Evolutionary conservation across 768 basidiomycete species (phyloP), one percentile per base, ranked within the genome.

Genomic region (Lentinula sp.): DNA sequence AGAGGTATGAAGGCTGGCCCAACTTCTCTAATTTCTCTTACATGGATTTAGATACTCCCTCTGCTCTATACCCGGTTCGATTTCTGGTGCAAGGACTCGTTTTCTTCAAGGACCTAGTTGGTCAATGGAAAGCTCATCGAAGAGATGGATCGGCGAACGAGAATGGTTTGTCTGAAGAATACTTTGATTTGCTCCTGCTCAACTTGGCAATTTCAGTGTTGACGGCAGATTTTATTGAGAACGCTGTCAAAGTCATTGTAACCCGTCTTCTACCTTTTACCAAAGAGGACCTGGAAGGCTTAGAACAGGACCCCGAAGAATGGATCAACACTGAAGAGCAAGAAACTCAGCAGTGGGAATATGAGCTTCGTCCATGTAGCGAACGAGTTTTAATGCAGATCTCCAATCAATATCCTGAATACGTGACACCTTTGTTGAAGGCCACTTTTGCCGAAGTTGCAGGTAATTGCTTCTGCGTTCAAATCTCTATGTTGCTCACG

Each of bases 261-360:
- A 87, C 86, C 23, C 83, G 89, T 8, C 88, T 96, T 67, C 86
- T 99, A 70, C 93, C 92, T 11, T 76, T 99, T 49, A 89, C 88
- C 58, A 80, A 89, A 5, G 74, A 80, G 1, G 96, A 98, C 71
- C 79, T 98, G 9, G 85, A 93, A 64, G 81, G 80, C 4, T 94
- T 95, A 91, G 79, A 87, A 74, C 80, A 81, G 15, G 93, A 95
- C 69, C 94, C 95, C 0, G 96, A 99, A 76, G 92, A 95, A 66
- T 99, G 94, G 93, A 83, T 96, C 10, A 91, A 93, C 62, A 73
- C 84, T 9, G 94, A 98, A 72, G 93, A 93, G 61, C 87, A 87
- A 64, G 93, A 94, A 64, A 90, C 86, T 46, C 94, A 95, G 42
- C 85, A 91, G 61, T 98, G 95, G 95, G 89, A 95, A 66, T 98